Percentiles rank a stretch among this genome's conserved stretches.
Conservation (phyloP, 2,329 filamentous ascomycete species). For the Sporothrix variecibatus region DNA sequence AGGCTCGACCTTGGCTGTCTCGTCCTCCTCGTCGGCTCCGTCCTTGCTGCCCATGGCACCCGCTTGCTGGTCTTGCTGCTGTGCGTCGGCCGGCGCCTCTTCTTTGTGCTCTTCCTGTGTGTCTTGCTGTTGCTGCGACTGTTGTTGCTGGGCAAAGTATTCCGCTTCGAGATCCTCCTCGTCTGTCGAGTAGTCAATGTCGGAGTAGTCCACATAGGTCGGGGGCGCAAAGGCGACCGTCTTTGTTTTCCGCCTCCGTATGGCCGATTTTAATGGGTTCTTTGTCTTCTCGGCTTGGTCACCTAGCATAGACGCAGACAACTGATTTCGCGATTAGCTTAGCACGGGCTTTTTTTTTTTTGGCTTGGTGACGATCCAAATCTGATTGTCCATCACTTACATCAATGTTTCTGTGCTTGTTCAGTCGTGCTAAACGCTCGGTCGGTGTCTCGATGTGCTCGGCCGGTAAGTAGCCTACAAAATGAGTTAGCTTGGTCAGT, state of each 20-base stretch:
- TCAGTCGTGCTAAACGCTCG: constrained; percentile 86
- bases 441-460: constrained; percentile 99
- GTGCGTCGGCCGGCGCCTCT: constrained; percentile 37
- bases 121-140: constrained; percentile 36
- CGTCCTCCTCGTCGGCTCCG: constrained; percentile 47
- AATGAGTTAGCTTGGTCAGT: constrained; percentile 26
- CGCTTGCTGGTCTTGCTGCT: constrained; percentile 32
- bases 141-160: constrained; percentile 38
- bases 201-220: constrained; percentile 85
- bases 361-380: no score
- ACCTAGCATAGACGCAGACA: constrained; percentile 64
- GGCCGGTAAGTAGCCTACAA: constrained; percentile 84
- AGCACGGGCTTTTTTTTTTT: background rate
- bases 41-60: constrained; percentile 24
- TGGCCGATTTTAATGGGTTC: constrained; percentile 79
- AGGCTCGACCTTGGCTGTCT: constrained; percentile 58
- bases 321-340: constrained; percentile 41
- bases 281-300: constrained; percentile 75
- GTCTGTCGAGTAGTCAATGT: constrained; percentile 80
- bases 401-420: constrained; percentile 98
- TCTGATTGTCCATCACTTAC: constrained; percentile 53
- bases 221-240: constrained; percentile 83
- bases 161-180: constrained; percentile 60
- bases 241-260: constrained; percentile 79
- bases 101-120: constrained; percentile 38